Base-by-base conservation (phyloP, 345 rosid species). In the Dimocarpus longan region DNA sequence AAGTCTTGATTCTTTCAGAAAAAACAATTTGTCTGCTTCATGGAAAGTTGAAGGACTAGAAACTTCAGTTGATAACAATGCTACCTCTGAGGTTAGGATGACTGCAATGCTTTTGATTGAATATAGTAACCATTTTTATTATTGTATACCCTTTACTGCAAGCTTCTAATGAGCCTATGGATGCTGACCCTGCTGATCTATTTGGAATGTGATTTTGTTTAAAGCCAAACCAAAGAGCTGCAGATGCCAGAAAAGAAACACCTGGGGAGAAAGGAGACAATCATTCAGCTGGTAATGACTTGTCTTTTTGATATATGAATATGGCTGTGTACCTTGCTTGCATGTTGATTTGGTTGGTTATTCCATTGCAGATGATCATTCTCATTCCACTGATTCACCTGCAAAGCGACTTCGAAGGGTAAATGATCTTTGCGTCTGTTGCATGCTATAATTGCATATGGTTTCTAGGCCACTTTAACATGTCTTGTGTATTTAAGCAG, bases 1-100 rank as follows among this genome's bases (percentile, higher is more conserved):
- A 77, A 96, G 93, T 86, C 91, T 96, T 79, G 95, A 90, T 89
- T 85, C 88, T 77, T 90, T 94, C 75, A 91, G 92, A 84, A 94
- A 91, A 83, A 90, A 71, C 75, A 91, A 92, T 78, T 59, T 90
- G 80, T 84, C 98, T 66, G 93, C 94, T 63, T 96, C 99, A 8
- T 96, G 97, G 98, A 89, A 82, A 40, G 83, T 80, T 79, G 66
- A 22, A 62, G 90, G 86, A 63, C 75, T 72, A 59, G 90, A 83
- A 63, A 74, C 85, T 68, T 80, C 85, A 13, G 82, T 76, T 73
- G 80, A 78, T 67, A 66, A 79, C 77, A 42, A 70, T 75, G 70
- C 28, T 80, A 74, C 64, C 75, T 83, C 85, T 66, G 84, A 93
- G 96, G 96, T 93, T 69, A 76, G 87, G 56, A 73, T 71, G 39